A percentile compares a stretch with the other conserved stretches of the same genome.
Conservation (phyloP, 2,329 filamentous ascomycete genomes). For the Penicillium sp. region DNA sequence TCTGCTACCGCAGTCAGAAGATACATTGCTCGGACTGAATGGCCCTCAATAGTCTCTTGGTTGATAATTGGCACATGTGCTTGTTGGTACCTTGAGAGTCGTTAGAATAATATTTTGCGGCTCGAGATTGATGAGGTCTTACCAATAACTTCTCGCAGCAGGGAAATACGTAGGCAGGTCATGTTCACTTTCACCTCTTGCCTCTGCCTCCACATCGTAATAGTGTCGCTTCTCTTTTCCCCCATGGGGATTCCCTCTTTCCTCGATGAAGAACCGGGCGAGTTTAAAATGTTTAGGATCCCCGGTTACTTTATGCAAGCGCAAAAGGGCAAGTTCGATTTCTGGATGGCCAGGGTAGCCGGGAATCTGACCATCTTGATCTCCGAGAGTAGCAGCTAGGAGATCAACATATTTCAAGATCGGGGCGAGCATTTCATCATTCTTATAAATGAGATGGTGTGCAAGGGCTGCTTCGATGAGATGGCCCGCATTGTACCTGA, state of each 20-base stretch:
- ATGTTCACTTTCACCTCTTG: slow-evolving; percentile 55
- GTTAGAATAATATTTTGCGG: background rate
- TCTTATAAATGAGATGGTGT: slow-evolving; percentile 58
- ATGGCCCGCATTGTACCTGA: slow-evolving; percentile 64
- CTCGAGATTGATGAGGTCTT: background rate
- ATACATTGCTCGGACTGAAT: slow-evolving; percentile 65
- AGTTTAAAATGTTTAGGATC: slow-evolving; percentile 49
- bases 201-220: slow-evolving; percentile 59
- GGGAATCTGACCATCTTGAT: slow-evolving; percentile 53
- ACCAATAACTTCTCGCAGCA: slow-evolving; percentile 45
- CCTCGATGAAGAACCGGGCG: slow-evolving; percentile 61
- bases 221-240: slow-evolving; percentile 55
- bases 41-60: slow-evolving; percentile 61
- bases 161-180: slow-evolving; percentile 55
- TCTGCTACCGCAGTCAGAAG: slow-evolving; percentile 64
- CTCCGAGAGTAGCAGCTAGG: slow-evolving; percentile 58
- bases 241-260: slow-evolving; percentile 59
- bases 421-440: slow-evolving; percentile 56
- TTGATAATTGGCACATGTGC: slow-evolving; percentile 60
- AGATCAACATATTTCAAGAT: slow-evolving; percentile 61
- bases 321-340: slow-evolving; percentile 56
- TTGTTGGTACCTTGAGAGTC: slow-evolving; percentile 53
- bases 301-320: slow-evolving; percentile 49
- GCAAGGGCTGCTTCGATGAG: slow-evolving; percentile 65
- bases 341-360: slow-evolving; percentile 67